Base-by-base conservation (phyloP, 2,329 filamentous ascomycete species). In the Colletotrichum sp. region DNA sequence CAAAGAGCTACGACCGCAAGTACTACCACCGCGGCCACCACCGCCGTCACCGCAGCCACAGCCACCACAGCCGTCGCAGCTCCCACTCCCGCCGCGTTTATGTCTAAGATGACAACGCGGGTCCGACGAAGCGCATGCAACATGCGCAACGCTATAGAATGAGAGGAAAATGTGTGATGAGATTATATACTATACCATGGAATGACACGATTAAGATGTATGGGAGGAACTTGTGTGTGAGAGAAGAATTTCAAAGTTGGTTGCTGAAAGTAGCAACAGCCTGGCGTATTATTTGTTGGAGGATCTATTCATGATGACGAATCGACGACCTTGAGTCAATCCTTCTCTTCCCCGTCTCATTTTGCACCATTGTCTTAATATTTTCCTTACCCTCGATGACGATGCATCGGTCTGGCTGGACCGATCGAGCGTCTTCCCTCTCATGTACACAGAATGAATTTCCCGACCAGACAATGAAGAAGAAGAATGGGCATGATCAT, bases 1-100 rank as follows among this genome's bases (percentile, higher is more conserved):
- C 78, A 83, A 84, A 87, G 79, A 66, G 79, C 78, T 80, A 83
- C 71, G 87, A 90, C 79, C 88, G 88, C 80, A 87, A 90, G 79
- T 81, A 81, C 24, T 79, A 80, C 28, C 78, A 79, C 44, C 75
- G 77, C 59, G 71, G 78, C 9, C 78, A 78, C 12, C 73, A 75
- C 44, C 67, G 72, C 66, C 74, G 84, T 28, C 85, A 87, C 71
- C 72, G 69, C 79, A 82, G 85, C 77, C 85, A 85, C 75, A 83
- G 87, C 72, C 80, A 80, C 39, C 81, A 83, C 78, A 85, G 76
- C 32, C 75, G 77, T 21, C 77, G 77, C 65, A 79, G 77, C 49
- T 80, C 79, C 21, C 77, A 78, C 74, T 79, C 79, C 6, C 76
- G 79, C 66, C 78, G 79, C 26, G 75, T 78, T 10, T 79, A 80